Evolutionary conservation across 2,329 filamentous ascomycete genomes (phyloP), one percentile per base, ranked within the genome.

Genomic region (Nothopassalora personata): DNA sequence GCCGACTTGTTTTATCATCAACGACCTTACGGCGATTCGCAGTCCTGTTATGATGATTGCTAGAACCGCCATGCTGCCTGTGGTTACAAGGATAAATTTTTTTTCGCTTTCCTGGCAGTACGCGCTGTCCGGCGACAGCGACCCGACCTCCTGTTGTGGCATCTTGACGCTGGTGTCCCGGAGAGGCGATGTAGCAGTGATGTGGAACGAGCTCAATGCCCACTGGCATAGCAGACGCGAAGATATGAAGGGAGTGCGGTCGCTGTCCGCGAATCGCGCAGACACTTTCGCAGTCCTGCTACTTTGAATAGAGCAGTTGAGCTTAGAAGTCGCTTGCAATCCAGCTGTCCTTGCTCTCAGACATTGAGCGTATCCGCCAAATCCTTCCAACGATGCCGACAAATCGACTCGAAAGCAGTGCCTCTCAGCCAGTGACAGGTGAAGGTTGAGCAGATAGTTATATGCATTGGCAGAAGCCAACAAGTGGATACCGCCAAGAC

Each of bases 1-100:
- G 1, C 80, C 80, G 48, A 79, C 72, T 30, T 77, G 77, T 27
- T 75, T 78, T 48, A 83, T 73, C 68, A 83, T 75, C 10, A 68
- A 65, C 2, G 75, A 28, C 10, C 81, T 75, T 28, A 82, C 81
- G 19, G 60, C 60, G 15, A 68, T 36, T 13, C 68, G 62, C 9
- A 66, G 51, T 10, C 57, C 60, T 27, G 67, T 60, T 18, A 64
- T 53, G 46, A 68, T 52, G 47, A 67, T 51, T 6, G 66, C 66
- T 5, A 63, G 45, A 7, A 53, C 52, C 33, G 61, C 45, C 51
- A 70, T 66, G 10, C 64, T 55, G 27, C 63, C 66, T 15, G 66
- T 67, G n/a, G 64, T 48, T 4, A 63, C 66, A 5, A 69, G 60
- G 7, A 70, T n/a, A n/a, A n/a, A n/a, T n/a, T n/a, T n/a, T 15